Evolutionary conservation across 106 monocot genomes (phyloP).

Genomic region (Dendrobium nobile): DNA sequence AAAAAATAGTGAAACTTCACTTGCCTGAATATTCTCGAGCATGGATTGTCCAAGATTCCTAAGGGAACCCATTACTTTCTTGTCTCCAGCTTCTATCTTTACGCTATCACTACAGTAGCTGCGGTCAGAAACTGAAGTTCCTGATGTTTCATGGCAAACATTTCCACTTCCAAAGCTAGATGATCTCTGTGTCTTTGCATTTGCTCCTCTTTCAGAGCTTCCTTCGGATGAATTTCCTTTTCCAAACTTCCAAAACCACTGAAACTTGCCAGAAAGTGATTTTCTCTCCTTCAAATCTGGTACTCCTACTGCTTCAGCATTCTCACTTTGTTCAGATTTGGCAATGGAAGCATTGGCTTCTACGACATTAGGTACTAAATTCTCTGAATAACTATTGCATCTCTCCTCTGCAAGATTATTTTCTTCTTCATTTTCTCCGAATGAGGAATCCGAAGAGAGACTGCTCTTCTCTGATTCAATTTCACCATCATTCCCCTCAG

Average conservation of each 20-base stretch:
- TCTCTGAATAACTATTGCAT: constrained; percentile 2
- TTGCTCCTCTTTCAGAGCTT: constrained; percentile 18
- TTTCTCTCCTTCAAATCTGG: constrained; percentile 18
- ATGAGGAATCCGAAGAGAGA: constrained; percentile 36
- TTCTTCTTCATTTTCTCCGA: constrained; percentile 24
- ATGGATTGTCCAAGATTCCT: constrained; percentile 48
- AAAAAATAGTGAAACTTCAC: not conserved
- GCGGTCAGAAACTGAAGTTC: constrained; percentile 1
- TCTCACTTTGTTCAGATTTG: not conserved
- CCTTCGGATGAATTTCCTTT: constrained; percentile 21
- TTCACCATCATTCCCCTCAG: constrained; percentile 17
- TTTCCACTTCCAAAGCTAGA: constrained; percentile 3
- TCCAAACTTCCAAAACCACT: constrained; percentile 45
- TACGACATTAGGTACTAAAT: not conserved
- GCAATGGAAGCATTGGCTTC: not conserved
- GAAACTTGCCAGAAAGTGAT: constrained; percentile 29
- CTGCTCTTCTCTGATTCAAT: constrained; percentile 42
- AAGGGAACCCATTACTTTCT: constrained; percentile 26
- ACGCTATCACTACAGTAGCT: constrained; percentile 8
- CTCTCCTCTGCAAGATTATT: constrained; percentile 1
- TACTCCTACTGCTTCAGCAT: constrained; percentile 1
- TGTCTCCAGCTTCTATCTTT: constrained; percentile 25
- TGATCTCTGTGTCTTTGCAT: not conserved
- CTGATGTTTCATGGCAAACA: not conserved
- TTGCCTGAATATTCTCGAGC: constrained; percentile 64